Conservation (phyloP, 169 alveolate genomes). For the Miamiensis avidus region DNA sequence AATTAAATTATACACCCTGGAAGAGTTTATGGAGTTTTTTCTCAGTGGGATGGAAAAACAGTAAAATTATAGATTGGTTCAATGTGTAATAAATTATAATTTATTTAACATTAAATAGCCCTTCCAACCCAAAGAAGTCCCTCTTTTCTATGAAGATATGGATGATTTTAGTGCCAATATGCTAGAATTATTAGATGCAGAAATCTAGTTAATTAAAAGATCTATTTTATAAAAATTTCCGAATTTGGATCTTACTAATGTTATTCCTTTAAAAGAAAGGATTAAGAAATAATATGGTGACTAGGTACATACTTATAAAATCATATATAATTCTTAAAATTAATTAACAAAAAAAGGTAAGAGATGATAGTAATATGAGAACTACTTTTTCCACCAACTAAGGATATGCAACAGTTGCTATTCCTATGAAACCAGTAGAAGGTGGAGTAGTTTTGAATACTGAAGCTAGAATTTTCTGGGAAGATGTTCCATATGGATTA, state of each 20-base stretch:
- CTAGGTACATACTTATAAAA: slow-evolving; percentile 16
- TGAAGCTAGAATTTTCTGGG: slow-evolving; percentile 69
- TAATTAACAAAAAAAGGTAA: not conserved
- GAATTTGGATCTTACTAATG: slow-evolving; percentile 34
- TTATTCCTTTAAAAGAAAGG: slow-evolving; percentile 61
- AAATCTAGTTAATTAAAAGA: slow-evolving; percentile 53
- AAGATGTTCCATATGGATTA: slow-evolving; percentile 71
- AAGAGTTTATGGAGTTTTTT: slow-evolving; percentile 63
- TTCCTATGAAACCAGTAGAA: slow-evolving; percentile 53
- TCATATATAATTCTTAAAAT: too few relatives aligned
- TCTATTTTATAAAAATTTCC: slow-evolving; percentile 51
- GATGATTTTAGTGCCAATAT: slow-evolving; percentile 63
- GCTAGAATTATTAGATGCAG: slow-evolving; percentile 60
- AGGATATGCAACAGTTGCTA: slow-evolving; percentile 58
- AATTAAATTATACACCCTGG: slow-evolving; percentile 77
- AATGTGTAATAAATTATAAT: not conserved
- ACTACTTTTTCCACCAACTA: slow-evolving; percentile 63
- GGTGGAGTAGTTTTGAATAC: slow-evolving; percentile 54
- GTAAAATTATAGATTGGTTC: not conserved
- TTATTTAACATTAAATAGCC: slow-evolving; percentile 1
- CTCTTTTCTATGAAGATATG: slow-evolving; percentile 65
- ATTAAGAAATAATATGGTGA: slow-evolving; percentile 57
- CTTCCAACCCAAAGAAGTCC: slow-evolving; percentile 47
- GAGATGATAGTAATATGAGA: slow-evolving; percentile 45
- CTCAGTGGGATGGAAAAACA: slow-evolving; percentile 71